phyloP scores from a whole-genome alignment of 2,329 filamentous ascomycete species.

The Phialocephala sp. region DNA sequence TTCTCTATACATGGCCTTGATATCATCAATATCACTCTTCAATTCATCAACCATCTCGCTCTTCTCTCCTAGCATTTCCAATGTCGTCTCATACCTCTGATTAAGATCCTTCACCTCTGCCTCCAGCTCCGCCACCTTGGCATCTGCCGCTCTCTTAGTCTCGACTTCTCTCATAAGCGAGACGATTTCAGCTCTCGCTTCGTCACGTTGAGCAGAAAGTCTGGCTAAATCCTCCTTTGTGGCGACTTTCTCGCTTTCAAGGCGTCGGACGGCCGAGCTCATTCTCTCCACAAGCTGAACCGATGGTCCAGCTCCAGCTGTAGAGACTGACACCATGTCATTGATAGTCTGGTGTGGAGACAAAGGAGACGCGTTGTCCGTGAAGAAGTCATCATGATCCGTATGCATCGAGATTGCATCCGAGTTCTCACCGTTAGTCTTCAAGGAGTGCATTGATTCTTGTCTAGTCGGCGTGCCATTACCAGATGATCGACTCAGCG shows the following conservation, averaged over 20 bases:
- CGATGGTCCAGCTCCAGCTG: conserved; percentile 86
- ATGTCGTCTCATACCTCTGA: conserved; percentile 82
- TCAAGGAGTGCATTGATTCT: conserved; percentile 40
- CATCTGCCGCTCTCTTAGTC: conserved; percentile 64
- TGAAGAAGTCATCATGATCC: conserved; percentile 53
- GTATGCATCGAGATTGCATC: conserved; percentile 38
- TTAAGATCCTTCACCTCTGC: conserved; percentile 71
- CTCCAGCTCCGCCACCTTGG: conserved; percentile 69
- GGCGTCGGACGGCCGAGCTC: conserved; percentile 87
- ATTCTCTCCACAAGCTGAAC: conserved; percentile 96
- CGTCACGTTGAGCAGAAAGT: conserved; percentile 84
- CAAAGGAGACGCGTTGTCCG: conserved; percentile 59
- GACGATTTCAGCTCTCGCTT: conserved; percentile 91
- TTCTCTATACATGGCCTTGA: conserved; percentile 96
- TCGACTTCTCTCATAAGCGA: conserved; percentile 87
- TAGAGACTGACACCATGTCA: conserved; percentile 88
- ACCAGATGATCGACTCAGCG: conserved; percentile 36
- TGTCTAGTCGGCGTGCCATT: conserved; percentile 41
- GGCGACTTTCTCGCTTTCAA: conserved; percentile 91
- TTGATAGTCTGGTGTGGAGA: conserved; percentile 75
- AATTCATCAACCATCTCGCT: conserved; percentile 94
- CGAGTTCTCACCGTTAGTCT: conserved; percentile 32
- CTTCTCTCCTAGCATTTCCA: conserved; percentile 97
- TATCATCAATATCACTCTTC: conserved; percentile 83
- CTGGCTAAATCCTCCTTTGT: conserved; percentile 84